Evolutionary conservation across 345 rosid genomes (phyloP).

Genomic region (Noccaea bulbosa): DNA sequence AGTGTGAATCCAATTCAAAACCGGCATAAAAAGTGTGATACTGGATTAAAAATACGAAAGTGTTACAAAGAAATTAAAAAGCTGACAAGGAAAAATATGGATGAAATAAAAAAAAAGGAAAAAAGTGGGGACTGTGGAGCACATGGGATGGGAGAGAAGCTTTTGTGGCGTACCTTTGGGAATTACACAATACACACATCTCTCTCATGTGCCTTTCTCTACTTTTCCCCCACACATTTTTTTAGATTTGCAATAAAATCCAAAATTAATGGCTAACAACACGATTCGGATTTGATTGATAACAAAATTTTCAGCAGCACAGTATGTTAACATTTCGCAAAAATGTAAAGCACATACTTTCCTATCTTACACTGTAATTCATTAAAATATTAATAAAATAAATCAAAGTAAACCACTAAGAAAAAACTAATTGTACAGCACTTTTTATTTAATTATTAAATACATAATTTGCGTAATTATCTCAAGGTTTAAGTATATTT

Average conservation of each 20-base stretch:
- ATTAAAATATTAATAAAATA: no score
- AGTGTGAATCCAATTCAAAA: conserved; percentile 33
- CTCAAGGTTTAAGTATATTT: no score
- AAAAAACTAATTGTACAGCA: no score
- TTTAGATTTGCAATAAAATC: not conserved
- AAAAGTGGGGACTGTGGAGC: conserved; percentile 42
- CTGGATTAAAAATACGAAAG: not conserved
- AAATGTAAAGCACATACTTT: no score
- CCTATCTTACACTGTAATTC: no score
- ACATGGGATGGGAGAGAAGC: conserved; percentile 37
- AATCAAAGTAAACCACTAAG: no score
- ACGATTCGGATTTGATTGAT: not conserved
- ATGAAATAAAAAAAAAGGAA: conserved; percentile 13
- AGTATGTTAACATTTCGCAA: no score
- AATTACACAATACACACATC: conserved; percentile 27
- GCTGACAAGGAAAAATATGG: conserved; percentile 9
- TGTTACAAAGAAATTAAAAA: conserved; percentile 10
- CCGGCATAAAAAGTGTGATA: conserved; percentile 29
- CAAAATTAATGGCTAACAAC: conserved; percentile 1
- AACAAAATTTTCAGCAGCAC: conserved; percentile 4
- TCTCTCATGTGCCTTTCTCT: conserved; percentile 32
- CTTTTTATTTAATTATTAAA: no score
- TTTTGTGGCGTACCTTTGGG: conserved; percentile 21
- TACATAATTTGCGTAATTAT: no score
- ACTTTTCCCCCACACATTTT: not conserved